Base-by-base conservation (phyloP, 1,284 basidiomycete species). In the Puccinia coronata region DNA sequence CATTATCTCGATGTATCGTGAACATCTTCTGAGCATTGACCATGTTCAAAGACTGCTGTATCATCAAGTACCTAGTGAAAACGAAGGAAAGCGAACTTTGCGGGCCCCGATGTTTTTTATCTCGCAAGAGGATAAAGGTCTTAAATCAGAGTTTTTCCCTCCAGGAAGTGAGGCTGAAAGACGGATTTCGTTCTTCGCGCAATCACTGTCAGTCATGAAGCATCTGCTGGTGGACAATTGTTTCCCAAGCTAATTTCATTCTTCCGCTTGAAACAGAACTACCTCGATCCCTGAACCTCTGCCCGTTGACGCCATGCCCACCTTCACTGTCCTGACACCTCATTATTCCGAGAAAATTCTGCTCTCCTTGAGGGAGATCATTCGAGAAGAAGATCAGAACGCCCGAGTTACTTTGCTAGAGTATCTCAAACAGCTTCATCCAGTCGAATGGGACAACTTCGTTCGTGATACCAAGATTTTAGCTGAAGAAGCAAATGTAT, bases 401-500 rank as follows among this genome's bases (percentile, higher is more conserved):
- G 94, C 94, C 12, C 93, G 95, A 75, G 95, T 97, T 78, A 98
- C 95, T 9, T 90, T 98, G 20, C 89, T 98, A 76, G 95, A 97
- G 87, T 98, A 99, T 88, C 90, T 99, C 85, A 99, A 99, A 88
- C 96, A 99, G 87, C 91, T 99, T 69, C 96, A 99, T 86, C 93
- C 95, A 4, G 89, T 99, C 84, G 96, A 99, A 86, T 99, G 96
- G 96, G 95, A 98, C 88, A 99, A 99, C 87, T 99, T 99, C 84
- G 96, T 99, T 85, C 96, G 96, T 88, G 96, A 99, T 86, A 99
- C 97, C 86, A 99, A 97, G 90, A 99, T 99, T 83, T 89, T 99
- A 74, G 96, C 96, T 0, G 96, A 98, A 87, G 96, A 99, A 87
- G 93, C 94, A 18, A 91, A 92, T 55, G 91, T 93, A 88, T 94